A percentile compares a stretch with the other conserved stretches of the same genome.
phyloP scores from a whole-genome alignment of 2,329 filamentous ascomycete genomes.

The Nemania diffusa region DNA sequence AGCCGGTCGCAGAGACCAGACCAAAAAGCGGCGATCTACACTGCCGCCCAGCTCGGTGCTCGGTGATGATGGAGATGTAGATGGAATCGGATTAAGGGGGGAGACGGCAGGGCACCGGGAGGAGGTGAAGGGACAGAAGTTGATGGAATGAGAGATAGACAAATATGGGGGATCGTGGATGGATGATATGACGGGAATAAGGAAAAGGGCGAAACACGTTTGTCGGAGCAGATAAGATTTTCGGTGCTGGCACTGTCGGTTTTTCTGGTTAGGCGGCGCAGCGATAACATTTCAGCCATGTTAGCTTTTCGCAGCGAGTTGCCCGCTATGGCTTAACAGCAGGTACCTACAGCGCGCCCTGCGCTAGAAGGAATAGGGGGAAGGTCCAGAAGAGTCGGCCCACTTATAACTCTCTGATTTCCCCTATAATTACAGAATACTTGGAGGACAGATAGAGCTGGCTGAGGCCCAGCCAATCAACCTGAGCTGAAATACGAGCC shows the following conservation, averaged over 20 bases:
- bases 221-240: conserved; percentile 36
- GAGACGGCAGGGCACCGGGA: conserved; percentile 7
- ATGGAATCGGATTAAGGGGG: conserved; percentile 11
- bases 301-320: conserved; percentile 7
- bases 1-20: conserved; percentile 23
- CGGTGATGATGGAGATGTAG: neutral
- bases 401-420: conserved; percentile 8
- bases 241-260: conserved; percentile 21
- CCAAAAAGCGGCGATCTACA: conserved; percentile 23
- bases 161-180: conserved; percentile 18
- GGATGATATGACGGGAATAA: conserved; percentile 16
- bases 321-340: conserved; percentile 13
- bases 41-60: conserved; percentile 16
- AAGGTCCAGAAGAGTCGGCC: conserved; percentile 15
- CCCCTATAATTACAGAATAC: neutral
- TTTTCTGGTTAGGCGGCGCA: conserved; percentile 7
- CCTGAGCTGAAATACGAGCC: neutral
- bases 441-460: neutral
- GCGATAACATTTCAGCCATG: conserved; percentile 8
- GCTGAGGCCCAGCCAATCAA: conserved; percentile 26
- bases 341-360: neutral
- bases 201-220: conserved; percentile 33
- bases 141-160: conserved; percentile 24
- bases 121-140: conserved; percentile 14
- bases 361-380: conserved; percentile 13